Conservation (phyloP, 352 stramenopile species). For the Phytophthora citrophthora region DNA sequence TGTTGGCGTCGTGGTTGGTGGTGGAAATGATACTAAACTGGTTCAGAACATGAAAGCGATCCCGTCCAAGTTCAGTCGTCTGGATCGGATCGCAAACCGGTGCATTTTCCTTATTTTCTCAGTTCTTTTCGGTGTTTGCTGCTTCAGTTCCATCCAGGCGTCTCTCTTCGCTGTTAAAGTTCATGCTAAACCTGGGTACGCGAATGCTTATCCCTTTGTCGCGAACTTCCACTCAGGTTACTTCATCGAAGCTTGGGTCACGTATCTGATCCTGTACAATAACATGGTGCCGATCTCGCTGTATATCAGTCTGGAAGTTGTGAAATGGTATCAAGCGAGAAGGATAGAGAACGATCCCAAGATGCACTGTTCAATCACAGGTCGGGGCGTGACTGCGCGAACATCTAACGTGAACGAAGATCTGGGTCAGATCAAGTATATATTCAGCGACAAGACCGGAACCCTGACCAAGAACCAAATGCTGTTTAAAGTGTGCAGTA, state of each 20-base stretch:
- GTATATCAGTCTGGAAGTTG: constrained; percentile 97
- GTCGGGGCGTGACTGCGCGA: constrained; percentile 80
- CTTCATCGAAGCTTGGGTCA: constrained; percentile 75
- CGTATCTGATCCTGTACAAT: constrained; percentile 89
- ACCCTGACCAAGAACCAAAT: constrained; percentile 99
- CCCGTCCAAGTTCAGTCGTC: constrained; percentile 85
- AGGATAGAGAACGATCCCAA: constrained; percentile 91
- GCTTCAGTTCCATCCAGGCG: constrained; percentile 70
- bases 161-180: constrained; percentile 52
- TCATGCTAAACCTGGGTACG: constrained; percentile 24
- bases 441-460: constrained; percentile 99
- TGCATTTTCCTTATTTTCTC: constrained; percentile 89
- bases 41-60: constrained; percentile 89
- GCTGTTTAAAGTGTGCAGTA: constrained; percentile 95
- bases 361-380: constrained; percentile 60
- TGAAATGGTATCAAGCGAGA: constrained; percentile 95
- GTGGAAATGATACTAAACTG: constrained; percentile 83
- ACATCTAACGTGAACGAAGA: constrained; percentile 96
- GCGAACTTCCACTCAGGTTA: constrained; percentile 37
- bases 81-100: constrained; percentile 79
- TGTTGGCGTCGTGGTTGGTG: constrained; percentile 78
- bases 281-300: constrained; percentile 97
- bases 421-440: constrained; percentile 98
- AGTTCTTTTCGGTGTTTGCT: constrained; percentile 75
- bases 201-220: constrained; percentile 39